Evolutionary conservation across 495 filamentous ascomycete genomes (phyloP), one percentile per base, ranked within the genome.

Genomic region (Tuber calosporum): DNA sequence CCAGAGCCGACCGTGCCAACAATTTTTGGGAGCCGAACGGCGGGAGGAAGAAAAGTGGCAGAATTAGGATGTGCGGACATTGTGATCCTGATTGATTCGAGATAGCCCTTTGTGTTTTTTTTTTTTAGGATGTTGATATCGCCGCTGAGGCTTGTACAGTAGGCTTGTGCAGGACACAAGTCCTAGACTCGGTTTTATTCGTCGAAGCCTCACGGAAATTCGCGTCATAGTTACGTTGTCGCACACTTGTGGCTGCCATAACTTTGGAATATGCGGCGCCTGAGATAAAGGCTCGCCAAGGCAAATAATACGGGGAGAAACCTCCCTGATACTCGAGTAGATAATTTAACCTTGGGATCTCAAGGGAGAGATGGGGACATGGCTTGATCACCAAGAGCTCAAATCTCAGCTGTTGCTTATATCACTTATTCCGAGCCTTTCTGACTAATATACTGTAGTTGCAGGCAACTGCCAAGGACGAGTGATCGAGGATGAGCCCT

Each of bases 21-120:
- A 36, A 81, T 77, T 67, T 77, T 82, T 15, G 80, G 79, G 37
- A 81, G 72, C 37, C 79, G 74, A 43, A 81, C 73, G 11, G 79
- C 79, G 4, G 73, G 79, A 39, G 79, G 79, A 68, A 81, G 79
- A 38, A 82, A 72, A 9, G 80, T 81, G 40, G 74, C 74, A 34
- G 77, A 77, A 67, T 40, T 77, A 26, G 78, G 73, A 45, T 74
- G 71, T 2, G 75, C 77, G 30, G 78, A 73, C 78, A 75, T 80
- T 74, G 62, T 71, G 42, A 8, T 53, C 13, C 30, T 36, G 6
- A 72, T 72, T 69, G n/a, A 45, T n/a, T 66, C 11, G 22, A 58
- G 6, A 62, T 62, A 13, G 26, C n/a, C 26, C 53, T 13, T 62
- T 30, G 26, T 30, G 3, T 11, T 62, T 53, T 53, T 30, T 7